Evolutionary conservation across 2,329 filamentous ascomycete species (phyloP).

Genomic region (Ophiostoma australiae): DNA sequence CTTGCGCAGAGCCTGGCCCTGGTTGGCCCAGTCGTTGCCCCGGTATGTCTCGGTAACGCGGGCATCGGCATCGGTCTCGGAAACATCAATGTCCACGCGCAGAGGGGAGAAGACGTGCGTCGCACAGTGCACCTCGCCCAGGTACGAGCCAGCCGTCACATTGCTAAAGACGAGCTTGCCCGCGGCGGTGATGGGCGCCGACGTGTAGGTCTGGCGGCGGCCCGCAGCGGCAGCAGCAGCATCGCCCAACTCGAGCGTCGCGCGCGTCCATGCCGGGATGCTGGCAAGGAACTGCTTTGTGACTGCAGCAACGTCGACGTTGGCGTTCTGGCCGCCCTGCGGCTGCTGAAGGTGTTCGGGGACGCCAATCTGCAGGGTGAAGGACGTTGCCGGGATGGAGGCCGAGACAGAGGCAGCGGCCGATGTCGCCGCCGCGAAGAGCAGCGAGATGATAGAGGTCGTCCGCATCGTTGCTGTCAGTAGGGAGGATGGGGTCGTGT

Average conservation of each 20-base stretch:
- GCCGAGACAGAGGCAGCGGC: constrained; percentile 11
- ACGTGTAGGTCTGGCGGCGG: constrained; percentile 35
- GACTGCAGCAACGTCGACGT: background rate
- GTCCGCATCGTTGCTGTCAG: constrained; percentile 18
- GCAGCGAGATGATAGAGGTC: constrained; percentile 16
- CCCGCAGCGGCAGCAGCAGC: background rate
- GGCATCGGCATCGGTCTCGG: constrained; percentile 30
- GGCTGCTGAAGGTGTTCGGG: constrained; percentile 17
- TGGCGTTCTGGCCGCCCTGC: constrained; percentile 10
- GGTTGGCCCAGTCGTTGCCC: constrained; percentile 86
- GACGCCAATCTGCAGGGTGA: constrained; percentile 25
- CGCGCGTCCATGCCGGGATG: constrained; percentile 61
- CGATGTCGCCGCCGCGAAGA: constrained; percentile 17
- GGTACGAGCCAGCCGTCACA: constrained; percentile 67
- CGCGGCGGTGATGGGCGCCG: constrained; percentile 59
- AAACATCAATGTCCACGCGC: constrained; percentile 62
- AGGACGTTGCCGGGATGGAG: constrained; percentile 18
- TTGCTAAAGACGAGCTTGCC: constrained; percentile 74
- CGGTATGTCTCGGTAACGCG: constrained; percentile 76
- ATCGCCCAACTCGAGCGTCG: constrained; percentile 63
- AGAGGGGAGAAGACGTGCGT: constrained; percentile 73
- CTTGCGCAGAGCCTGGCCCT: constrained; percentile 57
- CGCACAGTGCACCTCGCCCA: constrained; percentile 72
- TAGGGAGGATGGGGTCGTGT: background rate
- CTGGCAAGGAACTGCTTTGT: constrained; percentile 18